These are phyloP conservation scores for Neofusicoccum parvum DNA, from an alignment of 2,329 filamentous ascomycete genomes.

Conservation along the genomic window DNA sequence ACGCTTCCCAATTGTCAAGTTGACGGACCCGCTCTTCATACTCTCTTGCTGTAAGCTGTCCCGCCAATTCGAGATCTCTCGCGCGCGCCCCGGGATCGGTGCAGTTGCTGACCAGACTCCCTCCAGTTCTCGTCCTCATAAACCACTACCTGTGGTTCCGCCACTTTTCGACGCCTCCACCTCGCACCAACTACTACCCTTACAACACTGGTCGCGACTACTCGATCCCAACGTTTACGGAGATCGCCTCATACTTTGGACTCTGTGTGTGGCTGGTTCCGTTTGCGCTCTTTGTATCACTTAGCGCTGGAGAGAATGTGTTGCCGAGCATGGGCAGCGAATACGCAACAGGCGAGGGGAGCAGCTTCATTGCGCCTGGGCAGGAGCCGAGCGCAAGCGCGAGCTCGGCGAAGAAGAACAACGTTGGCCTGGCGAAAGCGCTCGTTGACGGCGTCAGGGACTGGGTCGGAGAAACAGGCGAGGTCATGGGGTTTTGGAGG, in stretches of 20 bases:
- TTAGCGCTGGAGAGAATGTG: slow-evolving; percentile 93
- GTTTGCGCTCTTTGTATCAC: slow-evolving; percentile 89
- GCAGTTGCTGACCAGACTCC: neutral
- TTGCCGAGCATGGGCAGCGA: slow-evolving; percentile 88
- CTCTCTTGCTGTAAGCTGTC: slow-evolving; percentile 70
- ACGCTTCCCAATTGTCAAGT: slow-evolving; percentile 74
- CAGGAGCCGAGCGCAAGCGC: slow-evolving; percentile 48
- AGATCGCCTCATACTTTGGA: slow-evolving; percentile 95
- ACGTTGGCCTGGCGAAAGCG: slow-evolving; percentile 57
- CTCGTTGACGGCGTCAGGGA: slow-evolving; percentile 65
- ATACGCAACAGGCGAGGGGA: slow-evolving; percentile 61
- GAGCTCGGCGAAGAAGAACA: slow-evolving; percentile 56
- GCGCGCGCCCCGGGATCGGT: neutral
- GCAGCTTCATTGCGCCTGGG: slow-evolving; percentile 50
- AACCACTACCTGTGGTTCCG: slow-evolving; percentile 98
- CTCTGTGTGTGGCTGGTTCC: slow-evolving; percentile 96
- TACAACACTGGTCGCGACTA: slow-evolving; percentile 63
- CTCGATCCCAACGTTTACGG: slow-evolving; percentile 78
- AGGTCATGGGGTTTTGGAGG: slow-evolving; percentile 64
- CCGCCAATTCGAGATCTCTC: neutral
- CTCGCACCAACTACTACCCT: slow-evolving; percentile 56
- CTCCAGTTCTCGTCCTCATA: slow-evolving; percentile 71
- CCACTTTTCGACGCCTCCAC: slow-evolving; percentile 71
- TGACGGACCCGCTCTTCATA: slow-evolving; percentile 85
- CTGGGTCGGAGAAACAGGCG: slow-evolving; percentile 64